Evolutionary conservation across 2,329 filamentous ascomycete species (phyloP).

Genomic region (Fusarium kyushuense): DNA sequence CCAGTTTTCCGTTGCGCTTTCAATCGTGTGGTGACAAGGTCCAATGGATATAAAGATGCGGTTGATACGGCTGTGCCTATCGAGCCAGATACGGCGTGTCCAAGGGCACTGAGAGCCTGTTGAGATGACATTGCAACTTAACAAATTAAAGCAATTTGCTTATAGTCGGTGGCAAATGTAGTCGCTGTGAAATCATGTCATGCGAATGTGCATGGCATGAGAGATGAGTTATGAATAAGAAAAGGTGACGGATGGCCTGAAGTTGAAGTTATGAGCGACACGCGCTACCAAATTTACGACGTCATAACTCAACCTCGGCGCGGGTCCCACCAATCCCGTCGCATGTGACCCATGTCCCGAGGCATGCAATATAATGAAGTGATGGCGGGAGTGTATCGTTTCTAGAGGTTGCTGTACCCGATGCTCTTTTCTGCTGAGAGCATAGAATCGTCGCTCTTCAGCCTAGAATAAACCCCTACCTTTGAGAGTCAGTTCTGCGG

Average conservation of each 20-base stretch:
- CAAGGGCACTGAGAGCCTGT: conserved; percentile 74
- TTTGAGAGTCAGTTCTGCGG: background rate
- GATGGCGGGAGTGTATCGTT: background rate
- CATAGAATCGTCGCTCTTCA: background rate
- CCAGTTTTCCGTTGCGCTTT: conserved; percentile 78
- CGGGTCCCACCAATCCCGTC: conserved; percentile 1
- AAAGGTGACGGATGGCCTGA: conserved; percentile 9
- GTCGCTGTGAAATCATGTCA: conserved; percentile 2
- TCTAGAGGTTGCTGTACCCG: background rate
- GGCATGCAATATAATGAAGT: conserved; percentile 4
- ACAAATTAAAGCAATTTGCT: background rate
- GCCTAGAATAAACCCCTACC: background rate
- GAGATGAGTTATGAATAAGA: conserved; percentile 13
- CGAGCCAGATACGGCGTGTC: conserved; percentile 85
- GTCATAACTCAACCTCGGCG: conserved; percentile 41
- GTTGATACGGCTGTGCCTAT: conserved; percentile 83
- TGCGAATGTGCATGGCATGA: conserved; percentile 19
- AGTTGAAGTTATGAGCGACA: conserved; percentile 21
- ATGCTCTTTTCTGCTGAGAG: background rate
- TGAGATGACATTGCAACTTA: conserved; percentile 49
- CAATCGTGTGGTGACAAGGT: conserved; percentile 83
- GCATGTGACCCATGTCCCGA: conserved; percentile 41
- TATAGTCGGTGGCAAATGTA: background rate
- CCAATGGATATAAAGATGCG: conserved; percentile 82
- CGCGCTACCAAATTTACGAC: conserved; percentile 30